Evolutionary conservation across 768 basidiomycete species (phyloP).

Genomic region (Tricholoma flavovirens): DNA sequence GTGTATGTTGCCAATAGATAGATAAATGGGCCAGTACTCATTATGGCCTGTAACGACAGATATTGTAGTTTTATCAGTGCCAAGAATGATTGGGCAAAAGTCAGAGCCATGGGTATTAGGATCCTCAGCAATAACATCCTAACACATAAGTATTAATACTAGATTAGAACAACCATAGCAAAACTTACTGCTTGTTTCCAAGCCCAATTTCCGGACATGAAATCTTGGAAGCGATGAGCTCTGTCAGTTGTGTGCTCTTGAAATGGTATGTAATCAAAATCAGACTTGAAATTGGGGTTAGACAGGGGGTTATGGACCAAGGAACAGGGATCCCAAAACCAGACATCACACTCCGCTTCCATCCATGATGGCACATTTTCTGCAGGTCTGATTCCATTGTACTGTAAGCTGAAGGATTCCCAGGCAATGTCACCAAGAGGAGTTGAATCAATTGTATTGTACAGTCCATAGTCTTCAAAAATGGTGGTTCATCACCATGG

Average conservation of each 20-base stretch:
- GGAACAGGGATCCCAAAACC: constrained; percentile 18
- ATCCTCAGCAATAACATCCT: neutral
- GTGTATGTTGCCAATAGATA: too few relatives aligned
- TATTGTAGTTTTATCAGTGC: too few relatives aligned
- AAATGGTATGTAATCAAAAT: too few relatives aligned
- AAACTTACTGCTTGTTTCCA: too few relatives aligned
- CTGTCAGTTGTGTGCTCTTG: neutral
- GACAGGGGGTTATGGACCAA: neutral
- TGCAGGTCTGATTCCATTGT: neutral
- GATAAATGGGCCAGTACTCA: too few relatives aligned
- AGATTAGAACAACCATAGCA: neutral
- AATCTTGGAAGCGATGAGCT: neutral
- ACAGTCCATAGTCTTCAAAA: neutral
- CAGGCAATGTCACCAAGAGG: neutral
- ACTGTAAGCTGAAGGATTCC: too few relatives aligned
- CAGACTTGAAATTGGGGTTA: too few relatives aligned
- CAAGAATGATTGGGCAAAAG: too few relatives aligned
- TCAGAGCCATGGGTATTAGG: too few relatives aligned
- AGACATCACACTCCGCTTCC: constrained; percentile 18
- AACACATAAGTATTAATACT: neutral
- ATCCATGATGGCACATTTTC: too few relatives aligned
- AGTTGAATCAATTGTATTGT: neutral
- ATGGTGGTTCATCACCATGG: constrained; percentile 1
- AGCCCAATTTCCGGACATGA: too few relatives aligned
- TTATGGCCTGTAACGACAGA: neutral